These are phyloP conservation scores for Oryza meyeriana DNA, from an alignment of 176 grass and related monocot genomes.

Conservation along the genomic window DNA sequence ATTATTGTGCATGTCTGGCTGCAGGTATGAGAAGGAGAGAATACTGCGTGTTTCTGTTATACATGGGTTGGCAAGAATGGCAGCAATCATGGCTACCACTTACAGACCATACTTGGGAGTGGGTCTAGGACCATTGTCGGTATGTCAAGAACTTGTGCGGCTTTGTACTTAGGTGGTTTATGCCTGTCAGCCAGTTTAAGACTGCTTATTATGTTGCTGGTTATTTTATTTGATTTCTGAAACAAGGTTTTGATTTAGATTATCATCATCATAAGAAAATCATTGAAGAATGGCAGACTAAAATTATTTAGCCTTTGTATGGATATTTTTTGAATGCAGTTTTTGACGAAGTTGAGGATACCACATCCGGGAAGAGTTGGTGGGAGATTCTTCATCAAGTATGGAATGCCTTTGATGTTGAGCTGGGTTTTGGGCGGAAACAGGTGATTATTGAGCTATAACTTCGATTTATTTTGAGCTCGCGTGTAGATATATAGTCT, in stretches of 20 bases:
- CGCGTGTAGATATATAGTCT: not conserved
- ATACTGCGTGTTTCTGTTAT: conserved; percentile 88
- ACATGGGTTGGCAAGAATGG: conserved; percentile 98
- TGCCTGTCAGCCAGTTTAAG: not conserved
- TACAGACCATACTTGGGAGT: conserved; percentile 93
- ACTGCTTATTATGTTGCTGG: not conserved
- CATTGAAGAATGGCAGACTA: not conserved
- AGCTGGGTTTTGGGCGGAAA: conserved; percentile 94
- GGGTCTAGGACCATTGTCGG: conserved; percentile 81
- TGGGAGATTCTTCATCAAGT: conserved; percentile 86
- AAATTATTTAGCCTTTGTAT: conserved; percentile 12
- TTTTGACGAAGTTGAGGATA: conserved; percentile 87
- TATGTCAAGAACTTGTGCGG: conserved; percentile 42
- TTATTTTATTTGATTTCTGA: conserved; percentile 21
- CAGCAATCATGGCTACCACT: conserved; percentile 96
- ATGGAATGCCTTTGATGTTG: conserved; percentile 88
- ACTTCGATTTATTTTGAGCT: conserved; percentile 10
- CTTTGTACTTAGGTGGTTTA: conserved; percentile 4
- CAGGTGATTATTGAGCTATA: conserved; percentile 64
- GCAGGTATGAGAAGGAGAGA: conserved; percentile 92
- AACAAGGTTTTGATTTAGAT: conserved; percentile 2
- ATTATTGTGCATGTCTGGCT: conserved; percentile 23
- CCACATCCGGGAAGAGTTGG: conserved; percentile 95
- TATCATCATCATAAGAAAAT: not conserved
- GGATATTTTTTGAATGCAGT: conserved; percentile 46